phyloP scores from a whole-genome alignment of 1,284 basidiomycete species.

The Ceratobasidium sp. region DNA sequence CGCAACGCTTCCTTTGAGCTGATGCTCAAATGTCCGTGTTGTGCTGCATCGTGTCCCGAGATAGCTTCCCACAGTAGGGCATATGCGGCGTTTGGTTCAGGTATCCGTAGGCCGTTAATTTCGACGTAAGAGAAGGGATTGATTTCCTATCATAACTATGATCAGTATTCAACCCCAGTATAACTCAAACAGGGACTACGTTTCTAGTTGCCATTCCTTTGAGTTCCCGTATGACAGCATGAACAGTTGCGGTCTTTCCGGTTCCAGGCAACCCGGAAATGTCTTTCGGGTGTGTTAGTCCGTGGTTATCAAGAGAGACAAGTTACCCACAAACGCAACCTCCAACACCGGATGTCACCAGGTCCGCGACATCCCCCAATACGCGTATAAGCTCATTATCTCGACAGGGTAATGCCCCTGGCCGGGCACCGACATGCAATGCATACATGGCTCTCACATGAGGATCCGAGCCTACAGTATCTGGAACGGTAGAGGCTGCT shows the following conservation, averaged over 20 bases:
- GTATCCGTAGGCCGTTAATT: slow-evolving; percentile 94
- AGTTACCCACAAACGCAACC: slow-evolving; percentile 86
- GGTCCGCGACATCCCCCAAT: slow-evolving; percentile 77
- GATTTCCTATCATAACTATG: slow-evolving; percentile 65
- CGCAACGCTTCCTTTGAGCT: slow-evolving; percentile 74
- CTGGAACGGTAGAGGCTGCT: slow-evolving; percentile 26
- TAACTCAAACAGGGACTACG: slow-evolving; percentile 52
- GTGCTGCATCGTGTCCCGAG: slow-evolving; percentile 69
- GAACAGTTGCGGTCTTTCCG: slow-evolving; percentile 97
- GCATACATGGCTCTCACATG: slow-evolving; percentile 86
- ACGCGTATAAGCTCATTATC: slow-evolving; percentile 86
- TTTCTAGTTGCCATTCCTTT: slow-evolving; percentile 82
- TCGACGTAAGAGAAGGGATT: slow-evolving; percentile 96
- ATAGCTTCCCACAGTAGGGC: slow-evolving; percentile 87
- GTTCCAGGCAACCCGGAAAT: slow-evolving; percentile 98
- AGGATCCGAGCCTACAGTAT: slow-evolving; percentile 55
- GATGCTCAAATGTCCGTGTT: slow-evolving; percentile 66
- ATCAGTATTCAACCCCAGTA: not conserved
- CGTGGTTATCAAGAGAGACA: slow-evolving; percentile 14
- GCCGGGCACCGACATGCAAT: slow-evolving; percentile 91
- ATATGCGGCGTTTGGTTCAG: slow-evolving; percentile 87
- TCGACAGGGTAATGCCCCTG: slow-evolving; percentile 87
- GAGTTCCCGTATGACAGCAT: slow-evolving; percentile 85
- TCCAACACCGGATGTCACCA: slow-evolving; percentile 90
- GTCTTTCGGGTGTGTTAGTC: slow-evolving; percentile 58